Percentiles rank a stretch among this genome's conserved stretches.
These are phyloP conservation scores for Sporobolomyces roseus DNA, from an alignment of 768 basidiomycete species.

Conservation along the genomic window DNA sequence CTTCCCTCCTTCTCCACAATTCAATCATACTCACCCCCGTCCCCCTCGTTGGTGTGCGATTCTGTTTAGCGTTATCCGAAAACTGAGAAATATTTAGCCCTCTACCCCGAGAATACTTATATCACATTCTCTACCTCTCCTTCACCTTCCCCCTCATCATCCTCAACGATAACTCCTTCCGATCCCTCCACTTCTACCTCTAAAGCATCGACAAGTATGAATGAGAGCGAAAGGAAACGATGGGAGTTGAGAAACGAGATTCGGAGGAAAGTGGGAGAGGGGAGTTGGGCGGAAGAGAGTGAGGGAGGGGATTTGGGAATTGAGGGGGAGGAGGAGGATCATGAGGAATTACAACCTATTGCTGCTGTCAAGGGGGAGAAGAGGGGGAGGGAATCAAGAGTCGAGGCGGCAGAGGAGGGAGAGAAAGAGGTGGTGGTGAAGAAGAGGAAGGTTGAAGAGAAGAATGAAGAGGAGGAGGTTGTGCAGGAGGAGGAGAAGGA, in stretches of 20 bases:
- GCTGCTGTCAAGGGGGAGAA: conserved; percentile 48
- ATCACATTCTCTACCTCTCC: conserved; percentile 54
- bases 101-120: conserved; percentile 60
- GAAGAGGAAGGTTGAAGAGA: conserved; percentile 10
- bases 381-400: conserved; percentile 45
- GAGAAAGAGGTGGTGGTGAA: neutral
- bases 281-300: conserved; percentile 61
- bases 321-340: conserved; percentile 47
- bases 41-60: neutral
- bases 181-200: conserved; percentile 5
- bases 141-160: conserved; percentile 1
- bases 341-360: conserved; percentile 30
- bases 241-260: conserved; percentile 57
- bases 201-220: neutral
- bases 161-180: no score
- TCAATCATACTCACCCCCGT: neutral
- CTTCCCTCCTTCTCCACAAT: neutral
- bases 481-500: neutral
- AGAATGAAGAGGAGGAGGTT: neutral
- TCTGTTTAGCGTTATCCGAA: conserved; percentile 74
- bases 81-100: conserved; percentile 78
- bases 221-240: conserved; percentile 39
- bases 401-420: neutral
- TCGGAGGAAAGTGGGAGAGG: conserved; percentile 60
- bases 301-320: conserved; percentile 53